Base-by-base conservation (phyloP, 2,329 filamentous ascomycete genomes). In the Neonectria sp. region DNA sequence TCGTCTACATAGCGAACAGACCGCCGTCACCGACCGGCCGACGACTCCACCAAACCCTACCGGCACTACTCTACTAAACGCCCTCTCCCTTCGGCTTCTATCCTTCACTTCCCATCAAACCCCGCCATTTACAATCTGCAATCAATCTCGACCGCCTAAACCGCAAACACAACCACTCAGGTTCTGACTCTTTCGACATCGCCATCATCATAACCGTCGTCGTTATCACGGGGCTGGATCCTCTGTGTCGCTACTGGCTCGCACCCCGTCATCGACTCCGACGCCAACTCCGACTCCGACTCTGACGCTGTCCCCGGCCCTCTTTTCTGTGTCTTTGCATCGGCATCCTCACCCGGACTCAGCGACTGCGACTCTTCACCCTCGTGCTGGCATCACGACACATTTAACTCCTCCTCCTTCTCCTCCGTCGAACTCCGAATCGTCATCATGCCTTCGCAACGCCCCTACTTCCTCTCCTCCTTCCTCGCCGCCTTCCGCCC, bases 391-490 rank as follows among this genome's bases (percentile, higher is more conserved):
- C 45, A 43, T 57, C 45, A 46, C 37, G 35, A 43, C 17, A n/a
- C 49, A 33, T 6, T 24, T 52, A 15, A 33, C 49, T 9, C 15
- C 53, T 33, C 35, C 21, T 52, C 25, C 33, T 17, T 13, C 46
- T 24, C 51, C 13, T 31, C n/a, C 43, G 52, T 29, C 29, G 45
- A 40, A 37, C 40, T 37, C 25, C 27, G 8, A 13, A 60, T 40
- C 17, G 24, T 35, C 67, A 69, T 46, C 51, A 87, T 87, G 85
- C 83, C 86, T 55, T 86, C 85, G 40, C 86, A 88, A 74, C 84
- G 86, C 56, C 86, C 86, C 53, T 88, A 85, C 78, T 88, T 88
- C 80, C 84, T 88, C 74, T 86, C 86, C 53, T 85, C 84, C 74
- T 87, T 88, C 80, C 83, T 88, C 78, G 84, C 86, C 77, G 85